Base-by-base conservation (phyloP, 768 basidiomycete genomes). In the Boletellus ananiceps region DNA sequence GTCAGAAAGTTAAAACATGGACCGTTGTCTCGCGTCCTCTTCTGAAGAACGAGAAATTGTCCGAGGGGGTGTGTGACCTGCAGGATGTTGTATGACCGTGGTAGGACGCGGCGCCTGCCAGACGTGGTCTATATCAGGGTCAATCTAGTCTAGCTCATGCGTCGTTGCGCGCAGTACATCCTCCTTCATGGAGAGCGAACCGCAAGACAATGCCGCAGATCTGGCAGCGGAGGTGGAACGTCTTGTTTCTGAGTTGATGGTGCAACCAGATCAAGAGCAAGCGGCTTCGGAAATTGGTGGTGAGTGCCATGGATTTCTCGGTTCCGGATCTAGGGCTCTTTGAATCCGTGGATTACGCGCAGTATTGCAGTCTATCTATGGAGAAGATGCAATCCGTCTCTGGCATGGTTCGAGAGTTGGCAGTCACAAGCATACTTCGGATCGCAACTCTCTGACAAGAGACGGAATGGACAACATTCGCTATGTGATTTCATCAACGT, bases 281-380 rank as follows among this genome's bases (percentile, higher is more conserved):
- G 67, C 77, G 21, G 74, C 71, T 40, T 71, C 70, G 32, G 78
- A 80, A 69, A 69, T 80, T 13, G 71, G 68, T 52, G 77, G 77
- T 62, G 49, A 49, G 52, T 71, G 47, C 50, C 15, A 18, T 42
- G 27, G 34, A 39, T 54, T 42, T 18, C 34, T 50, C 33, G 44
- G 46, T 19, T 29, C n/a, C 36, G 23, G 23, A 7, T 25, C 6
- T 25, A 37, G n/a, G 16, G 34, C 11, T 27, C 39, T 36, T 45
- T 39, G 29, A 29, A 29, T 29, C 3, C 29, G 1, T 29, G 29
- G 8, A 29, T 29, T 8, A 11, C 38, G 52, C 60, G 14, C 40
- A 67, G 89, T 86, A 14, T 69, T 92, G n/a, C 84, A 82, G 62
- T 87, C 87, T 21, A 92, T 92, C 57, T 92, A 91, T 58, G 88